A percentile compares a stretch with the other conserved stretches of the same genome.
These are phyloP conservation scores for Amylostereum areolatum DNA, from an alignment of 1,284 basidiomycete species.

Conservation along the genomic window DNA sequence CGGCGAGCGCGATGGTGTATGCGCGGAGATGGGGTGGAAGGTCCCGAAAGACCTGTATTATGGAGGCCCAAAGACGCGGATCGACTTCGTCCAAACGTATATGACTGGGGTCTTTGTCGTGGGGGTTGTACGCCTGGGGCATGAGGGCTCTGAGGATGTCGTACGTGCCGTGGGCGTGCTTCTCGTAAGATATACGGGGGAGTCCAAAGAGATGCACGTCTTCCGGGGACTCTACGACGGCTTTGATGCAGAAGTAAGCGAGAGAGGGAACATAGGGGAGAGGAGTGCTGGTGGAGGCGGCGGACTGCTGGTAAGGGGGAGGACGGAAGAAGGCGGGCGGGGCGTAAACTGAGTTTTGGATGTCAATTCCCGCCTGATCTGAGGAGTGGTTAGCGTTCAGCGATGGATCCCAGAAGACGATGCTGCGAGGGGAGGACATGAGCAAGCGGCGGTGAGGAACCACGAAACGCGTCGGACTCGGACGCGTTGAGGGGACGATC, in stretches of 20 bases:
- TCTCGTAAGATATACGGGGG: conserved; percentile 23
- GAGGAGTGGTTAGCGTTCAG: conserved; percentile 14
- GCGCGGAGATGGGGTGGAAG: conserved; percentile 40
- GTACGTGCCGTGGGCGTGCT: conserved; percentile 16
- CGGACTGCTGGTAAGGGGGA: conserved; percentile 19
- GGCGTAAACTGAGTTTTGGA: conserved; percentile 25
- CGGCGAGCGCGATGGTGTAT: conserved; percentile 45
- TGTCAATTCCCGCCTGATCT: conserved; percentile 32
- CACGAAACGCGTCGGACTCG: neutral
- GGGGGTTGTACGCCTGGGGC: conserved; percentile 20
- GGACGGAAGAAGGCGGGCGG: conserved; percentile 14
- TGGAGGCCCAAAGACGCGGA: conserved; percentile 54
- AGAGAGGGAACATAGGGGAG: conserved; percentile 32
- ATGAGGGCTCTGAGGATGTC: conserved; percentile 34
- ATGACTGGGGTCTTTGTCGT: conserved; percentile 16
- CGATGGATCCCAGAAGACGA: conserved; percentile 21
- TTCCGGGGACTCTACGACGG: conserved; percentile 31
- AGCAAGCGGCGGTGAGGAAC: neutral
- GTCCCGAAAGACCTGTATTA: conserved; percentile 51
- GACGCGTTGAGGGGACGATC: neutral
- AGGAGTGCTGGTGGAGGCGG: neutral
- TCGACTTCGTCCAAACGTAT: conserved; percentile 29
- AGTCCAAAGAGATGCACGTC: conserved; percentile 26
- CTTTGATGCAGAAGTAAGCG: conserved; percentile 31
- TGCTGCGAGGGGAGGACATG: conserved; percentile 6